Base-by-base conservation (phyloP, 2,329 filamentous ascomycete species). In the Apiospora malaysiana region DNA sequence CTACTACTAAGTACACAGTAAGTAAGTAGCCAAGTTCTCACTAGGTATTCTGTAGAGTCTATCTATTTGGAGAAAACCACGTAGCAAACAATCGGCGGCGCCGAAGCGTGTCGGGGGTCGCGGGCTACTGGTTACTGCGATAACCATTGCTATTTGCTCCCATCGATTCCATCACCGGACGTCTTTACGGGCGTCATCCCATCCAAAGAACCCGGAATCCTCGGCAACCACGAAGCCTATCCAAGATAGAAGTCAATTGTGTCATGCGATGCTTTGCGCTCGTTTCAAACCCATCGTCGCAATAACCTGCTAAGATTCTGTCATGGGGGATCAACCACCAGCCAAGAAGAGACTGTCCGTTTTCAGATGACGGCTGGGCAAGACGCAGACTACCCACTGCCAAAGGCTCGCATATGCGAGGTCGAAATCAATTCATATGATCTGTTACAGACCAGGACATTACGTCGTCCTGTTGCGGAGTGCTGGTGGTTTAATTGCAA, bases 41-140 rank as follows among this genome's bases (percentile, higher is more conserved):
- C 56, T 63, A 63, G 56, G 2, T n/a, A n/a, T n/a, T n/a, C n/a
- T n/a, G n/a, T 18, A n/a, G 32, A 63, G 18, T 63, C 56, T n/a
- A 63, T 40, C 56, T 40, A 63, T 59, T 59, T 37, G 51, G 51
- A 37, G 51, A 37, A 59, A 59, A 37, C 51, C 51, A 59, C 51
- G 51, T 59, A 59, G 27, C 51, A 59, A 59, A 59, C 25, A 59
- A 27, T 37, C 51, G 32, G 56, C 32, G 40, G 32, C 56, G 56
- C 56, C 56, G 56, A 40, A 63, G 56, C 56, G 27, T 18, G 56
- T 40, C 56, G n/a, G n/a, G n/a, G n/a, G n/a, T n/a, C n/a, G n/a
- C n/a, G n/a, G n/a, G n/a, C n/a, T n/a, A 40, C 56, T 27, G 56
- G 56, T 63, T 63, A 40, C 56, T 40, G 56, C 32, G 56, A 40